Conservation (phyloP, 2,329 filamentous ascomycete genomes). For the Teratosphaeria viscida region DNA sequence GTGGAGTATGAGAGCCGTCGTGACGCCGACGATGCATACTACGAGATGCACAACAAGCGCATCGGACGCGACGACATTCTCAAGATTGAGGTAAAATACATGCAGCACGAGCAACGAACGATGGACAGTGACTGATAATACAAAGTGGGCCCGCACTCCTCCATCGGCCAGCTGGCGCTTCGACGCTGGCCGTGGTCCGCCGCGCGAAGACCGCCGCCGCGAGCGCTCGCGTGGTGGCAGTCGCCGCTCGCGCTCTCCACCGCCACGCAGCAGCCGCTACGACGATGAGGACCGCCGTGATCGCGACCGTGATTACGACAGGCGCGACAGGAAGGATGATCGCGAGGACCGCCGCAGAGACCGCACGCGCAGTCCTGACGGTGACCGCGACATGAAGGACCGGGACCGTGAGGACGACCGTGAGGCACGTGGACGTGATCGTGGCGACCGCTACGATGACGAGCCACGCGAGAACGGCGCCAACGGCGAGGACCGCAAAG, state of each 20-base stretch:
- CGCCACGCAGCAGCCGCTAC: slow-evolving; percentile 33
- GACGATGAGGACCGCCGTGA: slow-evolving; percentile 55
- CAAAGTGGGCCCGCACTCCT: slow-evolving; percentile 95
- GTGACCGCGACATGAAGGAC: slow-evolving; percentile 48
- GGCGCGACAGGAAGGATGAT: slow-evolving; percentile 47
- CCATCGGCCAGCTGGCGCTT: slow-evolving; percentile 98
- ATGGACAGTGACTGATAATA: not conserved
- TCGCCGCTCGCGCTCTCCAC: slow-evolving; percentile 46
- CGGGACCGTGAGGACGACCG: slow-evolving; percentile 51
- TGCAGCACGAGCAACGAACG: not conserved
- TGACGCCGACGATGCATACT: slow-evolving; percentile 96
- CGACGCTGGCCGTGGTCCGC: slow-evolving; percentile 68
- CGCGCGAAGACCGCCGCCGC: slow-evolving; percentile 44
- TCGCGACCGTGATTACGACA: slow-evolving; percentile 41
- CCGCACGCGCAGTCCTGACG: slow-evolving; percentile 54
- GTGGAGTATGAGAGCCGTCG: slow-evolving; percentile 98
- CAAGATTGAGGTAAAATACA: slow-evolving; percentile 78
- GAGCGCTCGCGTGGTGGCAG: slow-evolving; percentile 60
- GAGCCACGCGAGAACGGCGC: slow-evolving; percentile 21
- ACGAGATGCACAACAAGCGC: slow-evolving; percentile 99
- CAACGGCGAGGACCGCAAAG: slow-evolving; percentile 85
- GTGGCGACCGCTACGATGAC: slow-evolving; percentile 41
- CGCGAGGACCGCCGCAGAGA: slow-evolving; percentile 58
- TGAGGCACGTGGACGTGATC: slow-evolving; percentile 52
- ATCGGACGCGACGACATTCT: slow-evolving; percentile 88